Percentiles rank a stretch among this genome's conserved stretches.
Conservation (phyloP, 805 yeast species). For the Candida maesae region DNA sequence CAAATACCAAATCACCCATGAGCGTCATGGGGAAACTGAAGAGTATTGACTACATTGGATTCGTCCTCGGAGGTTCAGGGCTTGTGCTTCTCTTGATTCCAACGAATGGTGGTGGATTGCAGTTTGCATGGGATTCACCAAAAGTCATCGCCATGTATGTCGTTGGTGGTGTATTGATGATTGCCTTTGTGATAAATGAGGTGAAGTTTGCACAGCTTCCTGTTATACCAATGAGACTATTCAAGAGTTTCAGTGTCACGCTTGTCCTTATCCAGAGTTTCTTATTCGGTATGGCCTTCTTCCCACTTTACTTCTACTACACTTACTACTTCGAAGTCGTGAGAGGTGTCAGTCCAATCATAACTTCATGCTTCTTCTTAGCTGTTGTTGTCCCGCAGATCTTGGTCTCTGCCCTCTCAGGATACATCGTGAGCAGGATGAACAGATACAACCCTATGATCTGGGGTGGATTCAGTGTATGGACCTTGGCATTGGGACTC, state of each 20-base stretch:
- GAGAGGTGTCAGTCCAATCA: slow-evolving; percentile 16
- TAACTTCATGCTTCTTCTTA: slow-evolving; percentile 17
- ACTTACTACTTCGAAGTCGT: slow-evolving; percentile 37
- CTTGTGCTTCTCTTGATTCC: slow-evolving; percentile 49
- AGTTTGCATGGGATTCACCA: slow-evolving; percentile 51
- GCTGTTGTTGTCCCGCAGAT: slow-evolving; percentile 19
- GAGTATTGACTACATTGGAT: slow-evolving; percentile 54
- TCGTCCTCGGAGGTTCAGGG: slow-evolving; percentile 43
- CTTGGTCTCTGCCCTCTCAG: slow-evolving; percentile 13
- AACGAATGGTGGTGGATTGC: slow-evolving; percentile 57
- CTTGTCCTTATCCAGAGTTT: slow-evolving; percentile 37
- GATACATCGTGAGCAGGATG: slow-evolving; percentile 12
- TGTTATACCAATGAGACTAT: slow-evolving; percentile 47
- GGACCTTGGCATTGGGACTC: slow-evolving; percentile 14
- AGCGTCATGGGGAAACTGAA: slow-evolving; percentile 39
- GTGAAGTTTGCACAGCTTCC: slow-evolving; percentile 42
- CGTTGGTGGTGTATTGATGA: slow-evolving; percentile 39
- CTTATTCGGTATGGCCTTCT: slow-evolving; percentile 47
- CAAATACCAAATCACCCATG: slow-evolving; percentile 32
- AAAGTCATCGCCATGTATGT: slow-evolving; percentile 38
- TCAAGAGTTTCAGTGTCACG: slow-evolving; percentile 34
- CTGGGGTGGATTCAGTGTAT: slow-evolving; percentile 18
- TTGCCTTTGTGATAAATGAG: slow-evolving; percentile 47
- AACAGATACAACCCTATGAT: slow-evolving; percentile 18
- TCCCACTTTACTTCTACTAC: slow-evolving; percentile 42